Evolutionary conservation across 768 basidiomycete genomes (phyloP), one percentile per base, ranked within the genome.

Genomic region (Mycena crocata): DNA sequence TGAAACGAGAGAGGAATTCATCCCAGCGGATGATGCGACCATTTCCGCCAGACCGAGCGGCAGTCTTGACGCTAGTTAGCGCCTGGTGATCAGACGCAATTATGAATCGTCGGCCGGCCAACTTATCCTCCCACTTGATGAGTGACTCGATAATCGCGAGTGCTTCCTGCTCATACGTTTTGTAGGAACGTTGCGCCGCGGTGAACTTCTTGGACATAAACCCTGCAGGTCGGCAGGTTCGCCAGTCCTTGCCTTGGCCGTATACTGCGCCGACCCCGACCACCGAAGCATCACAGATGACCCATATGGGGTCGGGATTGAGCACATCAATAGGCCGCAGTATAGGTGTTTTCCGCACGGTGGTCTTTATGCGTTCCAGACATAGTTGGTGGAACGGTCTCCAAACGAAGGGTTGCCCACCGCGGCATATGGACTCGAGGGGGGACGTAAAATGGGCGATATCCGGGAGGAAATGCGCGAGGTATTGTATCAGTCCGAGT

Each of bases 11-110:
- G n/a, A n/a, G n/a, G n/a, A n/a, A n/a, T n/a, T 59, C 57, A 26
- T 59, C 57, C 57, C 57, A 59, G 8, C 46, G 57, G 3, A 59
- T 28, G 10, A 59, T 21, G 3, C 57, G 57, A 13, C 57, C 57
- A 23, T 39, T 59, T 1, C 24, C n/a, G 19, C 34, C 24, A 17
- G 12, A 30, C 6, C 57, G 58, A 0, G 58, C 58, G 2, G 58
- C 46, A 1, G 58, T 60, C 17, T 50, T 49, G 4, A 46, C 45
- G 15, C 23, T 26, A 8, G 24, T 23, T 17, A 51, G 32, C 8
- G 49, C 49, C 23, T 51, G 31, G 28, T 51, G 49, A 19, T 51
- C 49, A 5, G 49, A 6, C 13, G 49, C 49, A 4, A 51, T 46
- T 23, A 40, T 51, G 60, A 39, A 32, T 31, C 40, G 21, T 5